These are phyloP conservation scores for Jackrogersella multiformis DNA, from an alignment of 495 filamentous ascomycete species.

Conservation along the genomic window DNA sequence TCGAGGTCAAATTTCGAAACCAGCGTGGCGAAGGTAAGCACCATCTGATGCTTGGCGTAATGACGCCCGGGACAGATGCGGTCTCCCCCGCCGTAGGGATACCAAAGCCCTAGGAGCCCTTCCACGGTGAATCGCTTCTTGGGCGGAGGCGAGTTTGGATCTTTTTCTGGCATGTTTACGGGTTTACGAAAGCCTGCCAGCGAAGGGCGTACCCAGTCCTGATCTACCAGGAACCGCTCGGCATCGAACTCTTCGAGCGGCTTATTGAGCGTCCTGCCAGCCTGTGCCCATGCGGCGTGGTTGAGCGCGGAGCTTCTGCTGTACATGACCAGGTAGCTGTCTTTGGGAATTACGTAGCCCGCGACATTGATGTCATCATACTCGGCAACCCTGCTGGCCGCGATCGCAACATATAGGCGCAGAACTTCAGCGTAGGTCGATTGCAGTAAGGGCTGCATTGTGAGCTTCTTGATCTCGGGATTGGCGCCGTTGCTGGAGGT, in stretches of 20 bases:
- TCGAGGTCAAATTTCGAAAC: constrained; percentile 46
- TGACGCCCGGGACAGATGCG: constrained; percentile 49
- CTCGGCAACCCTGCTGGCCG: constrained; percentile 9
- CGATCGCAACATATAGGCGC: constrained; percentile 13
- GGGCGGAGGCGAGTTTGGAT: background rate
- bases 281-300: background rate
- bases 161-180: too few species aligned
- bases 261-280: constrained; percentile 3
- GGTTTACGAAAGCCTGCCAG: too few species aligned
- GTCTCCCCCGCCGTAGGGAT: constrained; percentile 49
- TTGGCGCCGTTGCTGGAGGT: background rate
- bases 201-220: background rate
- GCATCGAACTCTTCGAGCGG: constrained; percentile 36
- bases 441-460: constrained; percentile 27
- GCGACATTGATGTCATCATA: constrained; percentile 16
- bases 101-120: constrained; percentile 39
- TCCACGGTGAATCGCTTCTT: constrained; percentile 41
- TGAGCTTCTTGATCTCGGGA: constrained; percentile 18
- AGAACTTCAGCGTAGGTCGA: constrained; percentile 37
- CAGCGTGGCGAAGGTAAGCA: constrained; percentile 41
- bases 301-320: background rate
- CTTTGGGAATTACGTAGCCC: constrained; percentile 13
- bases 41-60: constrained; percentile 47
- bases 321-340: background rate
- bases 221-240: constrained; percentile 19